These are phyloP conservation scores for Clitopilus passeckerianus DNA, from an alignment of 768 basidiomycete genomes.

Conservation along the genomic window DNA sequence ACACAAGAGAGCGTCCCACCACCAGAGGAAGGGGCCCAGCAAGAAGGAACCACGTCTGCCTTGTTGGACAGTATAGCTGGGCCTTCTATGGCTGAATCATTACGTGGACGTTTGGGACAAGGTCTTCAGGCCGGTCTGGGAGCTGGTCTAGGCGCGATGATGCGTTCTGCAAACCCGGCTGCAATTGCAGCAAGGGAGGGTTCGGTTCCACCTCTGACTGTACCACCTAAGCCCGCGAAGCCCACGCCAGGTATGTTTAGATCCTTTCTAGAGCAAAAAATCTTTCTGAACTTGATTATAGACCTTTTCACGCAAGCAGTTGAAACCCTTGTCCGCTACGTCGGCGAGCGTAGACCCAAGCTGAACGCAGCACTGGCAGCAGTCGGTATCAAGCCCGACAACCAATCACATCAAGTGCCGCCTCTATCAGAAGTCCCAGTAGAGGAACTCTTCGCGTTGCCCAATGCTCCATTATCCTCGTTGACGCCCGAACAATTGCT, in stretches of 20 bases:
- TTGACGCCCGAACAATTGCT: slow-evolving; percentile 83
- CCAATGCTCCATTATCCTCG: slow-evolving; percentile 65
- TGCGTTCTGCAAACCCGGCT: slow-evolving; percentile 18
- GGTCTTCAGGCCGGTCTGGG: slow-evolving; percentile 31
- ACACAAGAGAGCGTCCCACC: slow-evolving; percentile 12
- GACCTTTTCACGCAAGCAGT: slow-evolving; percentile 51
- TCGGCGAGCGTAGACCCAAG: slow-evolving; percentile 88
- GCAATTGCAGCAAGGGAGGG: neutral
- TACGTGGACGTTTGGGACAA: slow-evolving; percentile 46
- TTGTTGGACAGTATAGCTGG: slow-evolving; percentile 27
- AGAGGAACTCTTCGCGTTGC: slow-evolving; percentile 73
- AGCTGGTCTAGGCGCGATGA: slow-evolving; percentile 35
- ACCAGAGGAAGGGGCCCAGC: slow-evolving; percentile 7
- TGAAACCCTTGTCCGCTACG: slow-evolving; percentile 85
- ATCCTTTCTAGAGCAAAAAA: slow-evolving; percentile 17
- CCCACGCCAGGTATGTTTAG: slow-evolving; percentile 39
- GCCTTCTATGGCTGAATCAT: slow-evolving; percentile 28
- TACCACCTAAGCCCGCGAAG: slow-evolving; percentile 36
- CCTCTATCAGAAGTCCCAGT: slow-evolving; percentile 69
- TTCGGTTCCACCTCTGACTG: neutral
- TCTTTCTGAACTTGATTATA: neutral
- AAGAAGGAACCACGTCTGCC: slow-evolving; percentile 22
- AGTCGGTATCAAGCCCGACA: slow-evolving; percentile 61
- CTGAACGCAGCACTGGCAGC: slow-evolving; percentile 70
- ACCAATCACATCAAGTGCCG: slow-evolving; percentile 62